A percentile compares a stretch with the other conserved stretches of the same genome.
Evolutionary conservation across 352 stramenopile species (phyloP).

Genomic region (Phytophthora capsici): DNA sequence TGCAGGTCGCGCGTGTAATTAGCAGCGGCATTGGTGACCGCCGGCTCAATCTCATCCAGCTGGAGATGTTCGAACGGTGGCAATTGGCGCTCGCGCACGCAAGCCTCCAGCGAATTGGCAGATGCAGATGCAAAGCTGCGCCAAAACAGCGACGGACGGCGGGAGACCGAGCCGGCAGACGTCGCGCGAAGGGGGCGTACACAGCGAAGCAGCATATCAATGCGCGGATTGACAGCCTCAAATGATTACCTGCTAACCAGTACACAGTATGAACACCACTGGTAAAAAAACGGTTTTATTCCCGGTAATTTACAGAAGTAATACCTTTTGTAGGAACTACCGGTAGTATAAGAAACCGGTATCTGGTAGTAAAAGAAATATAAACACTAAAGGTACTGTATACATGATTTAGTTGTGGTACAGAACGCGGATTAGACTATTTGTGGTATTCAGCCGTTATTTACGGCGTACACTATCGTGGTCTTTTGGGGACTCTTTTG

Average conservation of each 20-base stretch:
- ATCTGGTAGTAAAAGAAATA: too few relatives aligned
- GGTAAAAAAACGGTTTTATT: too few relatives aligned
- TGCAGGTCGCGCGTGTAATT: constrained; percentile 60
- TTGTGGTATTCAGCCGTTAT: too few relatives aligned
- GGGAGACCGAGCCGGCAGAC: constrained; percentile 1
- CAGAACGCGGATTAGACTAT: too few relatives aligned
- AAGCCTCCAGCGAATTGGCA: constrained; percentile 61
- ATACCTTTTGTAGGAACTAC: too few relatives aligned
- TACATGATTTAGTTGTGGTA: too few relatives aligned
- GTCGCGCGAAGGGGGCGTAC: constrained; percentile 22
- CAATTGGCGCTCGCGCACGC: constrained; percentile 63
- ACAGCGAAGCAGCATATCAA: constrained; percentile 39
- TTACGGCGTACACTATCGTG: too few relatives aligned
- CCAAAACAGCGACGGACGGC: constrained; percentile 28
- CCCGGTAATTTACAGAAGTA: too few relatives aligned
- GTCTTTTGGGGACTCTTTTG: too few relatives aligned
- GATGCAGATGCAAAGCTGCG: constrained; percentile 22
- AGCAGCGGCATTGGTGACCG: constrained; percentile 57
- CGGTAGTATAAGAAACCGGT: too few relatives aligned
- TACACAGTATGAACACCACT: too few relatives aligned
- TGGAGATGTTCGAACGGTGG: constrained; percentile 75
- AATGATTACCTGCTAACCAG: background rate
- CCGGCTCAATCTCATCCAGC: constrained; percentile 66
- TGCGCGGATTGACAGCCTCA: constrained; percentile 11
- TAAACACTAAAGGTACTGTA: constrained; percentile 2